Evolutionary conservation across 345 rosid species (phyloP).

Genomic region (Camelina hispida): DNA sequence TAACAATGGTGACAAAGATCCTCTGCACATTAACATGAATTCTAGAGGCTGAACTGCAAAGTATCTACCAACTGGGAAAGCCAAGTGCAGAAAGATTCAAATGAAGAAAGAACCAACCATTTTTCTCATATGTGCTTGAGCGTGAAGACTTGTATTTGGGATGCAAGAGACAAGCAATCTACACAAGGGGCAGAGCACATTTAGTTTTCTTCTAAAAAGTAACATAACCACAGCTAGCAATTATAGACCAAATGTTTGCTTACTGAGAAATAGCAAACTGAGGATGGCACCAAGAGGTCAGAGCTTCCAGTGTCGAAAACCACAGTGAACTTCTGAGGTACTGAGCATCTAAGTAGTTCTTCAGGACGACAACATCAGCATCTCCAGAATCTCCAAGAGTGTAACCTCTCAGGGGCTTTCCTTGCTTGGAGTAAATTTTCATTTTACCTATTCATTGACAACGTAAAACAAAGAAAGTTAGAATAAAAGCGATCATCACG

Average conservation of each 20-base stretch:
- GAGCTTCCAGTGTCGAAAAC: conserved; percentile 97
- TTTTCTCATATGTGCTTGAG: conserved; percentile 75
- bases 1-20: not conserved
- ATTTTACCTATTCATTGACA: conserved; percentile 54
- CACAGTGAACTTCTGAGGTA: conserved; percentile 94
- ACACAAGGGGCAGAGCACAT: conserved; percentile 31
- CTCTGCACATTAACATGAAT: not conserved
- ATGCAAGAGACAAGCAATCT: conserved; percentile 84
- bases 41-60: not conserved
- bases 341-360: conserved; percentile 88
- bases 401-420: conserved; percentile 50
- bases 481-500: not conserved
- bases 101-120: conserved; percentile 63
- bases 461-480: conserved; percentile 16
- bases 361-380: conserved; percentile 63
- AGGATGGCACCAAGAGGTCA: conserved; percentile 94
- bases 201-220: not conserved
- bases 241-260: conserved; percentile 39
- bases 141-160: conserved; percentile 74
- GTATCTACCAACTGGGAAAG: not conserved
- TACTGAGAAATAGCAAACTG: conserved; percentile 87
- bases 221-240: conserved; percentile 13
- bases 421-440: conserved; percentile 56
- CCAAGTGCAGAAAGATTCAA: conserved; percentile 2
- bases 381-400: conserved; percentile 49